Conservation (phyloP, 192 early-diverging fungal species). For the Gamsiella multidivaricata region DNA sequence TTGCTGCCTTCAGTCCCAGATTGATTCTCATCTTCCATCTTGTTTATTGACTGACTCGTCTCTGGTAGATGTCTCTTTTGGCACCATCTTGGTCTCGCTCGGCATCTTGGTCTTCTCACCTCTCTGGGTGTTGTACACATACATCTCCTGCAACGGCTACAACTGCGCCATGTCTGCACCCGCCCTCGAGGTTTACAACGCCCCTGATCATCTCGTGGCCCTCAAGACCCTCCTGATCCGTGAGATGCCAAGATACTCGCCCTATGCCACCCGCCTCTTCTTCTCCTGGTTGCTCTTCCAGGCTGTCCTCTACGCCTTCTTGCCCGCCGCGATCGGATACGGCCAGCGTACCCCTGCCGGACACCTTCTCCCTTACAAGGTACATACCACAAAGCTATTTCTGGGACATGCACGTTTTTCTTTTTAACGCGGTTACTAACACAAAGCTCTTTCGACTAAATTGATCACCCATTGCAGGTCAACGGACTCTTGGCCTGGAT, state of each 20-base stretch:
- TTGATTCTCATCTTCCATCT: background rate
- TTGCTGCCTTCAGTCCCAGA: too few relatives aligned
- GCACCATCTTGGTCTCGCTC: slow-evolving; percentile 62
- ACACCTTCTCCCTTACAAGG: slow-evolving; percentile 76
- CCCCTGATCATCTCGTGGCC: slow-evolving; percentile 31
- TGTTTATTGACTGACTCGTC: background rate
- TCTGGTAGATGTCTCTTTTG: slow-evolving; percentile 58
- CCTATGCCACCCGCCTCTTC: slow-evolving; percentile 65
- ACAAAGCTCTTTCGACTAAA: too few relatives aligned
- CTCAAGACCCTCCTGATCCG: slow-evolving; percentile 39
- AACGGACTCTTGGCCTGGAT: slow-evolving; percentile 82
- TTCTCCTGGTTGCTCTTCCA: slow-evolving; percentile 78
- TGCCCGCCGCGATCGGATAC: slow-evolving; percentile 78
- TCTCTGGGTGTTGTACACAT: slow-evolving; percentile 73
- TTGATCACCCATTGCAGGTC: slow-evolving; percentile 62
- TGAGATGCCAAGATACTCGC: slow-evolving; percentile 59
- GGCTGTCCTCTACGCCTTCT: slow-evolving; percentile 68
- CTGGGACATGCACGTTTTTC: background rate
- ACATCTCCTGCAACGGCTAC: slow-evolving; percentile 73
- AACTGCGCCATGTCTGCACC: slow-evolving; percentile 73
- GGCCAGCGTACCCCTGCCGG: slow-evolving; percentile 85
- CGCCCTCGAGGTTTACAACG: slow-evolving; percentile 49
- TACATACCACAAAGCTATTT: slow-evolving; percentile 34
- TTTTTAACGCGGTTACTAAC: too few relatives aligned
- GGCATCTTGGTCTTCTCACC: slow-evolving; percentile 74